Base-by-base conservation (phyloP, 352 stramenopile genomes). In the Stramenopiles sp. region DNA sequence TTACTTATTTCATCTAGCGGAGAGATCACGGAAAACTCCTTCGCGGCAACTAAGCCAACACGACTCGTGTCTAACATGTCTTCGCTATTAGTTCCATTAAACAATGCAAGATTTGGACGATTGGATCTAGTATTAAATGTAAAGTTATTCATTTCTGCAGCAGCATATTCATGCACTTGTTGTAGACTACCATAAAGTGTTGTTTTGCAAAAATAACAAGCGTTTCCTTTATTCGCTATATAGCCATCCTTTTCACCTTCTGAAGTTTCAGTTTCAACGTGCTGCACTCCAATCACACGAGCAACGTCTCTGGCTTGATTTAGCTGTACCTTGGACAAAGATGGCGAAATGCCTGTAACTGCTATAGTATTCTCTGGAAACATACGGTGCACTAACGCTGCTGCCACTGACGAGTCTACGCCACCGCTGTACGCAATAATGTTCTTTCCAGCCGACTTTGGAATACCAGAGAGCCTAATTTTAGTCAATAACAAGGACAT, bases 1-100 rank as follows among this genome's bases (percentile, higher is more conserved):
- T 98, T 98, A 0, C 91, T 91, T 8, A 97, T 88, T 0, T 87
- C 81, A 76, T 89, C 86, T 25, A 98, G 85, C 7, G 95, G 95
- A 83, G 92, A 97, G 67, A 91, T 86, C 0, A 98, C 94, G 0
- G 91, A 81, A 86, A 97, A 98, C 80, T 97, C 90, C 7, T 87
- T 86, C 0, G 95, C 95, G 0, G 94, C 95, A 31, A 97, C 87
- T 4, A 98, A 87, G 0, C 95, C 94, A 86, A 91, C 39, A 83
- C 95, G 87, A 0, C 94, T 98, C 7, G 91, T 89, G 85, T 99
- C 95, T 71, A 91, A 83, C 14, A 91, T 87, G 82, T 99, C 95
- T 82, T 98, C 94, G 0, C 89, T 90, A 83, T 99, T 99, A 0
- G 95, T 99, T 80, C 95, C 95, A 84, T 99, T 98, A 89, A 97